These are phyloP conservation scores for Mucor velutinosus DNA, from an alignment of 371 early-diverging fungal genomes.

Conservation along the genomic window DNA sequence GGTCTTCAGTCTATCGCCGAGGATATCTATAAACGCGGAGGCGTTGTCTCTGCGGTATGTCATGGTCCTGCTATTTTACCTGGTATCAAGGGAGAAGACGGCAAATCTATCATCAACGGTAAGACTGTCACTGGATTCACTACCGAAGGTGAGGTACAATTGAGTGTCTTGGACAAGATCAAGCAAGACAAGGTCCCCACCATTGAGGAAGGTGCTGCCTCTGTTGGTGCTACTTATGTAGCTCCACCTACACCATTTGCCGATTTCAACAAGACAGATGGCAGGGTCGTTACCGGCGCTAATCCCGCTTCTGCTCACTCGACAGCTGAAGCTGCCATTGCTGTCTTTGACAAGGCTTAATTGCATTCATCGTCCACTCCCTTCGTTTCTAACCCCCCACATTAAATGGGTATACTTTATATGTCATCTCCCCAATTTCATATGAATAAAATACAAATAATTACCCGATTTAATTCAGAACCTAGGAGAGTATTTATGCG, in stretches of 20 bases:
- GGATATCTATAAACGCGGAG: constrained; percentile 52
- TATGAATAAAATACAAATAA: not conserved
- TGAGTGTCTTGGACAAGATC: constrained; percentile 38
- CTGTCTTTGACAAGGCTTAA: constrained; percentile 29
- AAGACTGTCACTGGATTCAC: constrained; percentile 55
- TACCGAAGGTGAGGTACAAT: constrained; percentile 41
- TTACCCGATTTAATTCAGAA: not conserved
- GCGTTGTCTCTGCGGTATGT: constrained; percentile 57
- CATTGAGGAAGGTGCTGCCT: constrained; percentile 36
- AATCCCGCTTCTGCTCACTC: constrained; percentile 58
- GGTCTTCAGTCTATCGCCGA: constrained; percentile 48
- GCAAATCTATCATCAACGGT: constrained; percentile 46
- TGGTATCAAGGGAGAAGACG: constrained; percentile 36
- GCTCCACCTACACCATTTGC: constrained; percentile 50
- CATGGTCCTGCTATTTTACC: constrained; percentile 61
- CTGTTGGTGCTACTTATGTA: constrained; percentile 41
- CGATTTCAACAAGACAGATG: constrained; percentile 41
- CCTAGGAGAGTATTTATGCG: not conserved
- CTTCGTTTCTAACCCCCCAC: not conserved
- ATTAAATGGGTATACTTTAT: not conserved
- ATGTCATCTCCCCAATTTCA: not conserved
- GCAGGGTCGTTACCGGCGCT: constrained; percentile 51
- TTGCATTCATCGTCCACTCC: not conserved
- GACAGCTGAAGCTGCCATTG: constrained; percentile 50
- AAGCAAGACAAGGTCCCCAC: constrained; percentile 39